Conservation (phyloP, 306 rosid genomes). For the Chamaecrista fasciculata region DNA sequence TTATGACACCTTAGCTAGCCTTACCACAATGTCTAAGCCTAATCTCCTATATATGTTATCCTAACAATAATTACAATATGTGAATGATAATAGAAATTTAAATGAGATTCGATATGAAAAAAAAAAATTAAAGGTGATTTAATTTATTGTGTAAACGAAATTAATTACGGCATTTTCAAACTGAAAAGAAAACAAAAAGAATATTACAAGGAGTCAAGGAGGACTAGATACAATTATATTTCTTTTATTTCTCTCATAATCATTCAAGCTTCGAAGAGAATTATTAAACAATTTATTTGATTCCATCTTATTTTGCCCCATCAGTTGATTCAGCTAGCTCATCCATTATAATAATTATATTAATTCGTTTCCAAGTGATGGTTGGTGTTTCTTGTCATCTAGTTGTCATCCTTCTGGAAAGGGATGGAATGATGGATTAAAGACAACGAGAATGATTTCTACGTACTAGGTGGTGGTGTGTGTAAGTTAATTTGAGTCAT, state of each 20-base stretch:
- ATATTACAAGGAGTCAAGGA: no score
- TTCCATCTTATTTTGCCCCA: not conserved
- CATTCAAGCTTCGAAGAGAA: not conserved
- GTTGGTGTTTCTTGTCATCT: constrained; percentile 5
- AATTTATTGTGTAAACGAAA: no score
- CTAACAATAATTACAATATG: not conserved
- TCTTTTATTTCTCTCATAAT: not conserved
- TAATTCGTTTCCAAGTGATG: not conserved
- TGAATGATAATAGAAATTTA: no score
- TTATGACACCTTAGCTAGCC: constrained; percentile 24
- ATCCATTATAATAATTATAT: not conserved
- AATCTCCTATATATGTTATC: not conserved
- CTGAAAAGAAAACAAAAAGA: no score
- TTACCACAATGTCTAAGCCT: not conserved
- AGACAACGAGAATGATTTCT: not conserved
- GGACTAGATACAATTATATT: not conserved
- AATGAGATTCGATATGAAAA: no score
- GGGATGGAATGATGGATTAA: not conserved
- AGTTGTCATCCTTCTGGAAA: constrained; percentile 4
- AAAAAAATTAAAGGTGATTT: no score
- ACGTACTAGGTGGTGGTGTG: constrained; percentile 9
- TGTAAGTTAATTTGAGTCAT: not conserved
- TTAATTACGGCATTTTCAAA: no score
- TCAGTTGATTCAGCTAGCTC: not conserved
- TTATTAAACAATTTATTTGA: not conserved